Evolutionary conservation across 768 basidiomycete genomes (phyloP).

Genomic region (Russula compacta): DNA sequence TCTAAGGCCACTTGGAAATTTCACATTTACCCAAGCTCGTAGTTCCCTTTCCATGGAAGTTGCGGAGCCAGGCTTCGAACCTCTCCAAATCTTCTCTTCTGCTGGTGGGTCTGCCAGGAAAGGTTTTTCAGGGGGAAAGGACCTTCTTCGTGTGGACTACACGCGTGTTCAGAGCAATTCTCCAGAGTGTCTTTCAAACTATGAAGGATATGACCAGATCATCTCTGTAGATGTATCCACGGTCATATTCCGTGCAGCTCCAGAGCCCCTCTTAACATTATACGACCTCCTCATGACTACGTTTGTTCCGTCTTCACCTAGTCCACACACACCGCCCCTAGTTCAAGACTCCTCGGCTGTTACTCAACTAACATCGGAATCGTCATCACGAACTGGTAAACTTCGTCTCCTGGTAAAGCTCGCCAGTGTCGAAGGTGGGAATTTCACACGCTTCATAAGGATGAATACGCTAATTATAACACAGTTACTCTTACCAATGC

Average conservation of each 20-base stretch:
- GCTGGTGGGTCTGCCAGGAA: constrained; percentile 34
- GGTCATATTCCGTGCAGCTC: constrained; percentile 78
- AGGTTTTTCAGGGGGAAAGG: constrained; percentile 55
- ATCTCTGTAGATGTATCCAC: constrained; percentile 86
- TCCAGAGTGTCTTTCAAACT: constrained; percentile 70
- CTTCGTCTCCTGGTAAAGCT: constrained; percentile 78
- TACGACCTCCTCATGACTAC: constrained; percentile 99
- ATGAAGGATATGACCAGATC: constrained; percentile 82
- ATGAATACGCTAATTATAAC: neutral
- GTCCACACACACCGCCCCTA: neutral
- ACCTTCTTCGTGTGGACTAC: constrained; percentile 76
- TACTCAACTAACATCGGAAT: neutral
- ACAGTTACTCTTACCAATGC: constrained; percentile 74
- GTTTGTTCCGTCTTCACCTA: constrained; percentile 53
- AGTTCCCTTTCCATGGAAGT: constrained; percentile 75
- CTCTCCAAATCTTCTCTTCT: constrained; percentile 62
- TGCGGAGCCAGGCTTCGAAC: constrained; percentile 43
- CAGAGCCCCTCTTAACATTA: constrained; percentile 81
- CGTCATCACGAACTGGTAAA: constrained; percentile 31
- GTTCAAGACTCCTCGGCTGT: neutral
- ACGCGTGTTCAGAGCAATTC: constrained; percentile 71
- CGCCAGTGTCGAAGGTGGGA: constrained; percentile 70
- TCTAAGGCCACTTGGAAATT: constrained; percentile 5
- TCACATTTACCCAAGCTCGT: constrained; percentile 2
- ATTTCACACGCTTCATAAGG: neutral